Percentiles rank a stretch among this genome's conserved stretches.
Evolutionary conservation across 2,329 filamentous ascomycete genomes (phyloP).

Genomic region (Sordariomycetes sp.): DNA sequence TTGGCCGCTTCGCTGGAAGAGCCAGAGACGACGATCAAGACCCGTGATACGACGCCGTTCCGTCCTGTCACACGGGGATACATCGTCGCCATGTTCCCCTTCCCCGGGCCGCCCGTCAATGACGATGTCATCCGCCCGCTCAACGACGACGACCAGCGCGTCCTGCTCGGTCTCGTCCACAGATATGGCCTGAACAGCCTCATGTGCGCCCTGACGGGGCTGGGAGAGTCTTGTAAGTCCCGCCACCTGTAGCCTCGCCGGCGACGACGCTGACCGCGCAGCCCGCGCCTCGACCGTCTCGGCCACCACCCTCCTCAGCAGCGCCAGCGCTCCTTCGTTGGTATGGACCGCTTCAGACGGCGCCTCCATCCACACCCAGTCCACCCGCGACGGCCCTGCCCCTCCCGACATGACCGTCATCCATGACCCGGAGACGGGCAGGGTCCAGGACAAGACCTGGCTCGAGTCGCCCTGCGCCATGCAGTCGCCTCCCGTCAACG

Average conservation of each 20-base stretch:
- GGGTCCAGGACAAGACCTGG: conserved; percentile 24
- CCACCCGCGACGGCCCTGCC: conserved; percentile 23
- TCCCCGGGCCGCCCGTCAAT: conserved; percentile 17
- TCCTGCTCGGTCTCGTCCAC: conserved; percentile 24
- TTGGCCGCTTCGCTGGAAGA: too few relatives aligned
- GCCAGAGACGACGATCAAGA: too few relatives aligned
- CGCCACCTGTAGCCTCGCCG: too few relatives aligned
- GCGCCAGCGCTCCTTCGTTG: conserved; percentile 28
- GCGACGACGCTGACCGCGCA: conserved; percentile 7
- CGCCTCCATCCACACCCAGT: conserved; percentile 28
- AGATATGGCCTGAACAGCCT: conserved; percentile 28
- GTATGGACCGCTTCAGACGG: conserved; percentile 31
- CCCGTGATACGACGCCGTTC: too few relatives aligned
- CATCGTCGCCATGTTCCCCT: conserved; percentile 27
- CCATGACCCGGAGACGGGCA: conserved; percentile 22
- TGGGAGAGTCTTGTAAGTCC: conserved; percentile 27
- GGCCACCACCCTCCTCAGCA: conserved; percentile 29
- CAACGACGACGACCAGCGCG: conserved; percentile 27
- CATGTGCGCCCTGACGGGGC: conserved; percentile 24
- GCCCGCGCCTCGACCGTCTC: conserved; percentile 29
- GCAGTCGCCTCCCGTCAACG: conserved; percentile 20
- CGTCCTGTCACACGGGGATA: too few relatives aligned
- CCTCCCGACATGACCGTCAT: conserved; percentile 20
- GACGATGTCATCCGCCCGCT: conserved; percentile 24
- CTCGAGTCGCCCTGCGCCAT: conserved; percentile 27